Percentiles rank a stretch among this genome's conserved stretches.
Conservation (phyloP, 192 early-diverging fungal genomes). For the Cetraspora pellucida region DNA sequence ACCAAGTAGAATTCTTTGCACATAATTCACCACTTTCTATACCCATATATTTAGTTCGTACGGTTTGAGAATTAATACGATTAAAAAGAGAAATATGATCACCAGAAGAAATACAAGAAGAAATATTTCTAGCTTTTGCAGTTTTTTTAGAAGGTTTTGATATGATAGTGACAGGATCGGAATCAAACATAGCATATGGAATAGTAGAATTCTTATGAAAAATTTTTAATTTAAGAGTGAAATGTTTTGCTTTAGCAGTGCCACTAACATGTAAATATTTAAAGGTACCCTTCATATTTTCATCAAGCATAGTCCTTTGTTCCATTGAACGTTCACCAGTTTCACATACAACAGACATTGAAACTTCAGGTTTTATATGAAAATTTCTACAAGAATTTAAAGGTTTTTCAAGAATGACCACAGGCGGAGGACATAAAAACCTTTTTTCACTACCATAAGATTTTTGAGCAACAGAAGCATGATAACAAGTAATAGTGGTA, state of each 20-base stretch:
- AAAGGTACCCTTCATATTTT: constrained; percentile 63
- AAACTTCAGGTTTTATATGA: constrained; percentile 57
- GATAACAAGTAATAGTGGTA: constrained; percentile 81
- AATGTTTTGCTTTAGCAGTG: constrained; percentile 79
- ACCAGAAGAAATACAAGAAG: constrained; percentile 74
- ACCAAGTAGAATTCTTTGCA: constrained; percentile 65
- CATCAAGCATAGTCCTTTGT: constrained; percentile 55
- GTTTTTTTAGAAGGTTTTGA: constrained; percentile 95
- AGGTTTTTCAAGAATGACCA: constrained; percentile 60
- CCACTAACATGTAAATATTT: constrained; percentile 78
- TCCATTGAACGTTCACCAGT: constrained; percentile 47
- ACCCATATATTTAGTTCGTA: constrained; percentile 82
- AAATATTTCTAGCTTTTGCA: constrained; percentile 77
- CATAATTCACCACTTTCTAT: constrained; percentile 60
- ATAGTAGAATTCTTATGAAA: constrained; percentile 47
- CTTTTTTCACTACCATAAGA: constrained; percentile 93
- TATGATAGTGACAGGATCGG: constrained; percentile 78
- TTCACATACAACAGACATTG: constrained; percentile 66
- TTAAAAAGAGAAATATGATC: constrained; percentile 84
- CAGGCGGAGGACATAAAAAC: constrained; percentile 77
- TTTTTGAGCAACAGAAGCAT: constrained; percentile 88
- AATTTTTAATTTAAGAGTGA: constrained; percentile 68
- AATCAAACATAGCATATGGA: constrained; percentile 67
- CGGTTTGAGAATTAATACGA: constrained; percentile 89
- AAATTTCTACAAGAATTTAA: constrained; percentile 40